These are phyloP conservation scores for Gelatoporia subvermispora DNA, from an alignment of 768 basidiomycete species.

Conservation along the genomic window DNA sequence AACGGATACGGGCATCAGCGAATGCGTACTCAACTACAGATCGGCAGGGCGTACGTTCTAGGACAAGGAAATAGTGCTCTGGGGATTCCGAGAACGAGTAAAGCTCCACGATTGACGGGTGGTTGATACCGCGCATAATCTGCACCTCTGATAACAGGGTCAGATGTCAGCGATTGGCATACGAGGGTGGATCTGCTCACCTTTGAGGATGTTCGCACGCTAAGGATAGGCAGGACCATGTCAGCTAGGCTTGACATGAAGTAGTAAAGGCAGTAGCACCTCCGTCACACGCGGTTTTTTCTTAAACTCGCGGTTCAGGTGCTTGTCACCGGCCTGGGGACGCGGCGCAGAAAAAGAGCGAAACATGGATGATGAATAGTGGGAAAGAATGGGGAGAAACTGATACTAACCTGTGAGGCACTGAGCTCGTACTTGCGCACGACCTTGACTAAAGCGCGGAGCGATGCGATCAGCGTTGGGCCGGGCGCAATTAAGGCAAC, in stretches of 20 bases:
- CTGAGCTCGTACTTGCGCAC: conserved; percentile 93
- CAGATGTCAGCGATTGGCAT: neutral
- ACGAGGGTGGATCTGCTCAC: conserved; percentile 35
- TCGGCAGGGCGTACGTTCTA: conserved; percentile 66
- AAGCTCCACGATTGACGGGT: conserved; percentile 91
- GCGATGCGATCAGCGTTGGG: neutral
- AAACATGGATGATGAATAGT: conserved; percentile 15
- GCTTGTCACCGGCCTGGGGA: conserved; percentile 81
- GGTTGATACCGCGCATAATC: conserved; percentile 94
- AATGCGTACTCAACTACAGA: neutral
- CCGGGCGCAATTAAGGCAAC: conserved; percentile 12
- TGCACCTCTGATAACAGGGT: conserved; percentile 71
- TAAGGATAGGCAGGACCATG: conserved; percentile 30
- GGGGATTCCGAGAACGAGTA: conserved; percentile 86
- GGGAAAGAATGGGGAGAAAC: conserved; percentile 18
- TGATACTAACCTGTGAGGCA: conserved; percentile 76
- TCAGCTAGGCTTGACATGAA: conserved; percentile 17
- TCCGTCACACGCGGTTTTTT: conserved; percentile 97
- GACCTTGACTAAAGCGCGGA: conserved; percentile 65
- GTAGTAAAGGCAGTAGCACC: conserved; percentile 48
- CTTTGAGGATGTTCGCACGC: conserved; percentile 98
- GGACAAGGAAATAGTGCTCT: conserved; percentile 90
- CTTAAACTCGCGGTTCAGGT: conserved; percentile 91
- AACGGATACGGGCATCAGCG: neutral
- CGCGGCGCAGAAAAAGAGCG: conserved; percentile 14